Percentiles rank a stretch among this genome's conserved stretches.
phyloP scores from a whole-genome alignment of 2,329 filamentous ascomycete genomes.

The Exophiala spinifera region DNA sequence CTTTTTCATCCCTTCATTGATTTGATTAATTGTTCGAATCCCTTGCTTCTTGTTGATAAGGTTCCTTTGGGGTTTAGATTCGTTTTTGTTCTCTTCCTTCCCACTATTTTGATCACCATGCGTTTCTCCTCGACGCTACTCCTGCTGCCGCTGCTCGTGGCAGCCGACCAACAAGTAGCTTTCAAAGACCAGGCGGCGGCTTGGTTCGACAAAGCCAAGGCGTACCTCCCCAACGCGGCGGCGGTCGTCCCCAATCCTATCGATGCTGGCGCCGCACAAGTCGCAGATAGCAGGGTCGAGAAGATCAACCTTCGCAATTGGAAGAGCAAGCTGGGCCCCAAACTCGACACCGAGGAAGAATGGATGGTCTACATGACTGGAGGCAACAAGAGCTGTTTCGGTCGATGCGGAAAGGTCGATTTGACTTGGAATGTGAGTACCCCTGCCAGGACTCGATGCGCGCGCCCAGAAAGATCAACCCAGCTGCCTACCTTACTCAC shows the following conservation, averaged over 20 bases:
- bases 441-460: no score
- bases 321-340: conserved; percentile 49
- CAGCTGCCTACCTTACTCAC: no score
- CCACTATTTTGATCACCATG: conserved; percentile 45
- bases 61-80: not conserved
- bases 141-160: conserved; percentile 36
- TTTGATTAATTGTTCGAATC: no score
- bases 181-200: conserved; percentile 44
- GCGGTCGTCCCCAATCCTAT: conserved; percentile 35
- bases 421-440: conserved; percentile 49
- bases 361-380: conserved; percentile 62
- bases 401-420: conserved; percentile 54
- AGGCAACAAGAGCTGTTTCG: conserved; percentile 63
- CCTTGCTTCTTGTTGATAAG: not conserved
- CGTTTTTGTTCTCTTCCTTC: no score
- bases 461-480: no score
- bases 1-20: not conserved
- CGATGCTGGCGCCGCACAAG: conserved; percentile 45
- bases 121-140: conserved; percentile 52
- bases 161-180: conserved; percentile 56
- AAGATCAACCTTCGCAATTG: conserved; percentile 57
- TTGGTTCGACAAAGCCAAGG: conserved; percentile 53
- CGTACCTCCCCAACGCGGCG: conserved; percentile 46
- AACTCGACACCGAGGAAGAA: conserved; percentile 45
- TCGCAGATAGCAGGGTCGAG: conserved; percentile 51